Conservation (phyloP, 352 stramenopile species). For the Halophytophthora polymorphica region DNA sequence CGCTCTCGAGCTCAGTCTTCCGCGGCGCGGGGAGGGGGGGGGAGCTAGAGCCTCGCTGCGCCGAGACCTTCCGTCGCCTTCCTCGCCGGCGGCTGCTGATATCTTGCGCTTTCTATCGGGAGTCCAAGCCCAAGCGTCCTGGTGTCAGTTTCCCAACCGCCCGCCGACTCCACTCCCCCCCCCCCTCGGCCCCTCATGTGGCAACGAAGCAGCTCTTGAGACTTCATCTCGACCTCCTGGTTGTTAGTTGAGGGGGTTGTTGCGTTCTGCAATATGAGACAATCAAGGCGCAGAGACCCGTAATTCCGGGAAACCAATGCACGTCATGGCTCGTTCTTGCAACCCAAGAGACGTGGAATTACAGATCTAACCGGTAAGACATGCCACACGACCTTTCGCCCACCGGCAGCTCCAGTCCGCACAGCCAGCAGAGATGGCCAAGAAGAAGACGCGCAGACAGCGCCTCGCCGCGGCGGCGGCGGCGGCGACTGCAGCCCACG, state of each 20-base stretch:
- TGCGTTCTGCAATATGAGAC: too few relatives aligned
- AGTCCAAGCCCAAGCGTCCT: too few relatives aligned
- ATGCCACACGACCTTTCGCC: slow-evolving; percentile 18
- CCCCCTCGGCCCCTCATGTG: not conserved
- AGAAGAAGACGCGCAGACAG: slow-evolving; percentile 15
- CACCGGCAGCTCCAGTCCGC: slow-evolving; percentile 1
- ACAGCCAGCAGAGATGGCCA: slow-evolving; percentile 18
- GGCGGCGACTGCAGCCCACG: not conserved
- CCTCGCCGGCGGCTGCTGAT: too few relatives aligned
- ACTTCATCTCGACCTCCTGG: too few relatives aligned
- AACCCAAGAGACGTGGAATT: slow-evolving; percentile 1
- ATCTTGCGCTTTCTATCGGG: not conserved
- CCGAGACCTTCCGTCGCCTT: not conserved
- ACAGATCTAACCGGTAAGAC: slow-evolving; percentile 3
- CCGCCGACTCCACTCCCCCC: too few relatives aligned
- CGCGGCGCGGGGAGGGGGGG: too few relatives aligned
- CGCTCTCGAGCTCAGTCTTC: not conserved
- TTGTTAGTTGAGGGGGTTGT: too few relatives aligned
- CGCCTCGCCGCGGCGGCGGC: slow-evolving; percentile 5
- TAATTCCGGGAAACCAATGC: too few relatives aligned
- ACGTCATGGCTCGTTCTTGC: too few relatives aligned
- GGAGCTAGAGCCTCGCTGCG: not conserved
- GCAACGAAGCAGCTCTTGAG: too few relatives aligned
- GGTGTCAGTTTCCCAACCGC: too few relatives aligned
- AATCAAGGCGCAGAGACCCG: too few relatives aligned